Evolutionary conservation across 805 yeast species (phyloP), one percentile per base, ranked within the genome.

Genomic region (Yarrowia sp.): DNA sequence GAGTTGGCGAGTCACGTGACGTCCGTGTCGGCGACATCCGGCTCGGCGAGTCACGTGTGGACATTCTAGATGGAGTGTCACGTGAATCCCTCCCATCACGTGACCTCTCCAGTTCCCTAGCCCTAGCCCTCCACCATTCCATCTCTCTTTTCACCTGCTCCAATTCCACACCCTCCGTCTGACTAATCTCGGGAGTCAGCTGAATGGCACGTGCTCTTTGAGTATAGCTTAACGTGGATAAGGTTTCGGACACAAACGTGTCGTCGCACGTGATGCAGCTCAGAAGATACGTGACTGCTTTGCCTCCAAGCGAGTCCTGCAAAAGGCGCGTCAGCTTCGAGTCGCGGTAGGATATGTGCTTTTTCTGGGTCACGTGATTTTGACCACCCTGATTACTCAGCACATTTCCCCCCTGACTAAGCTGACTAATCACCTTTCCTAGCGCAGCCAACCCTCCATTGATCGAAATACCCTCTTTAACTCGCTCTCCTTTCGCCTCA

Each of bases 271-370:
- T 14, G 25, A 90, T 80, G 72, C 96, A 90, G 2, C 90, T 96
- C 65, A 90, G 87, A 91, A 90, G 87, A 8, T 87, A 88, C 0
- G 96, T 90, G 70, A 88, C 85, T 69, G 96, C 88, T 67, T 89
- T 88, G 0, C 96, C 96, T 4, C 96, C 96, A 16, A 90, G 74
- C 0, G 96, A 87, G 68, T 89, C 90, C 70, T 90, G 90, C 62
- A 90, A 77, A 44, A 90, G 75, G 65, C 96, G 74, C 0, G 97
- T 90, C 61, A 90, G 74, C 0, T 78, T 76, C 0, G 90, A 84
- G 65, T 86, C 91, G 66, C 91, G 76, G 67, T 83, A 84, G 0
- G 88, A 87, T 1, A 83, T 61, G 25, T 67, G 69, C 3, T 22
- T 25, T 4, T 9, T 5, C 5, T 5, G 10, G 2, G 61, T 31